Percentiles rank a stretch among this genome's conserved stretches.
phyloP scores from a whole-genome alignment of 495 filamentous ascomycete genomes.

The Penicillium subrubescens region DNA sequence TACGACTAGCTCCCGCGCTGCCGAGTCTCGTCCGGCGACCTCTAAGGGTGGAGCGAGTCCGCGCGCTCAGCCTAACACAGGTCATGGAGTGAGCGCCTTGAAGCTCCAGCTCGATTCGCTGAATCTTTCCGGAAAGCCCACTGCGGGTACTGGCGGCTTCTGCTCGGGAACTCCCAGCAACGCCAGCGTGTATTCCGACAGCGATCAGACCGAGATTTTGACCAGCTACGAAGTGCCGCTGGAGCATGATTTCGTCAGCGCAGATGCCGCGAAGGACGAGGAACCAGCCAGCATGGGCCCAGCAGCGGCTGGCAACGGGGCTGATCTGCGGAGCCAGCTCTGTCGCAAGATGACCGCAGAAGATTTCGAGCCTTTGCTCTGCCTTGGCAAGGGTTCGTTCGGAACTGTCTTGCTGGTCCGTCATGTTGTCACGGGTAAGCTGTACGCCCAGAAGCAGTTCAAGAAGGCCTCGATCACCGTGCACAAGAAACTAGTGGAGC shows the following conservation, averaged over 20 bases:
- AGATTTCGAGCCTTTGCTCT: conserved; percentile 92
- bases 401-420: conserved; percentile 92
- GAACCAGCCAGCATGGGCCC: conserved; percentile 21
- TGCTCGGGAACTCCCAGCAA: conserved; percentile 53
- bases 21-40: conserved; percentile 34
- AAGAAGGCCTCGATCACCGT: conserved; percentile 91
- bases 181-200: conserved; percentile 59
- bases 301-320: conserved; percentile 11
- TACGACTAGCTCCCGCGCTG: conserved; percentile 47
- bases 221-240: conserved; percentile 88
- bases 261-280: conserved; percentile 57
- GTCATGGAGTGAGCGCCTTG: conserved; percentile 75
- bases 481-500: conserved; percentile 90
- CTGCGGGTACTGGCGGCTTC: conserved; percentile 31
- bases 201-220: conserved; percentile 55
- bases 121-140: conserved; percentile 49
- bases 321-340: conserved; percentile 43
- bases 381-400: conserved; percentile 93
- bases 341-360: conserved; percentile 84
- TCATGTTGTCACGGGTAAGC: conserved; percentile 79
- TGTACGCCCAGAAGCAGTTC: conserved; percentile 98
- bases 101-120: conserved; percentile 75
- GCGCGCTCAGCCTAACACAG: conserved; percentile 57
- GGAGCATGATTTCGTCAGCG: conserved; percentile 83
- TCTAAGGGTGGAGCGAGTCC: conserved; percentile 50